Evolutionary conservation across 1,284 basidiomycete genomes (phyloP).

Genomic region (Stereum hirsutum): DNA sequence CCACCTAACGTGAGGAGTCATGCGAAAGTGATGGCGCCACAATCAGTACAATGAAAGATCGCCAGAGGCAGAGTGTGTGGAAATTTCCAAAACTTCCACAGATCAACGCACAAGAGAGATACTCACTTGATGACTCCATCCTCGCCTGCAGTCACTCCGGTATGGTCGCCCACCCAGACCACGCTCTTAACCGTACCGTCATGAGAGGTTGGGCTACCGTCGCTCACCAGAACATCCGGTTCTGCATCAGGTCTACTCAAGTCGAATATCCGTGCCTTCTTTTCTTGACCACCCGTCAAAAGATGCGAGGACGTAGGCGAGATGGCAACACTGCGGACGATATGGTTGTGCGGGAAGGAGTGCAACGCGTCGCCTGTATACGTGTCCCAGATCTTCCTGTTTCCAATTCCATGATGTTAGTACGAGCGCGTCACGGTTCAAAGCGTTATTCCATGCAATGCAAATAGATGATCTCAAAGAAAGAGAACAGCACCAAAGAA

Average conservation of each 20-base stretch:
- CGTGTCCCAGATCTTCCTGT: slow-evolving; percentile 98
- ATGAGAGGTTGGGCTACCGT: slow-evolving; percentile 58
- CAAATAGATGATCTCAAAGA: neutral
- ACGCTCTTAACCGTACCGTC: slow-evolving; percentile 89
- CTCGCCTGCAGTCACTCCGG: slow-evolving; percentile 85
- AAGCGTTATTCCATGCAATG: neutral
- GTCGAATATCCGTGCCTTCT: slow-evolving; percentile 95
- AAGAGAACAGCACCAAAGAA: slow-evolving; percentile 10
- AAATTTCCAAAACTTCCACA: too few species aligned
- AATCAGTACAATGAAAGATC: neutral
- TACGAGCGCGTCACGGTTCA: neutral
- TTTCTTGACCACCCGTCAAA: slow-evolving; percentile 94
- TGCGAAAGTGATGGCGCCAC: neutral
- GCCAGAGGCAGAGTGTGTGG: too few species aligned
- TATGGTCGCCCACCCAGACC: slow-evolving; percentile 85
- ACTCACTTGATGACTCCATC: slow-evolving; percentile 85
- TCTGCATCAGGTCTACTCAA: slow-evolving; percentile 78
- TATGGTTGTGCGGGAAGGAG: slow-evolving; percentile 96
- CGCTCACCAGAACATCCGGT: slow-evolving; percentile 68
- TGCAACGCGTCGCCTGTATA: slow-evolving; percentile 81
- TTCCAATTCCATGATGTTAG: neutral
- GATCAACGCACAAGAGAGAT: neutral
- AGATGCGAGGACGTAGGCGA: slow-evolving; percentile 60
- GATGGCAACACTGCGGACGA: slow-evolving; percentile 91
- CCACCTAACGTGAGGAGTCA: slow-evolving; percentile 57